Evolutionary conservation across 306 rosid species (phyloP), one percentile per base, ranked within the genome.

Genomic region (Dryas octopetala): DNA sequence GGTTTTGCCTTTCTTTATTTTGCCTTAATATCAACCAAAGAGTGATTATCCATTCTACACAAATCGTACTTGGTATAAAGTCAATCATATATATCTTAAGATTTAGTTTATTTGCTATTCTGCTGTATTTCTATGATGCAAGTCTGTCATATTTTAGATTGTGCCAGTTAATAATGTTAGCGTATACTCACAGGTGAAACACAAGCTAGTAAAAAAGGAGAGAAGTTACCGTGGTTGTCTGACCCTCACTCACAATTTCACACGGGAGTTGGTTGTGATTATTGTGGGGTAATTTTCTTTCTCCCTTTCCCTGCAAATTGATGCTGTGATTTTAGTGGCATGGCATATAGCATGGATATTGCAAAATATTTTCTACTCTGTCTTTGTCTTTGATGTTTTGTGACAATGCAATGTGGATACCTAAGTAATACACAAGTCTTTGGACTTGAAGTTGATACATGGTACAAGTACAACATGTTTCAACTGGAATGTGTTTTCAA

Each of bases 231-330:
- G 41, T 58, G 53, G 66, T 82, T 73, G 83, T 44, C 79, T 43
- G 87, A 76, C 72, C 84, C 74, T 76, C 70, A 16, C 41, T 78
- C 73, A 62, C 80, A 72, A 40, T 86, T 82, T 82, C 98, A 93
- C 76, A 0, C 14, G 23, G 70, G 32, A 60, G 78, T 62, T 83
- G 97, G 98, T 40, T 91, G 98, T 66, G 98, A 94, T 81, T 87
- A 71, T 82, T 94, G 98, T 15, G 97, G 98, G 97, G 97, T 94
- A 88, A 83, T 59, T 70, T 46, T 74, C 76, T 77, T 74, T 70
- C 54, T 32, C 38, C 40, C 74, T 72, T 79, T 76, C 68, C 43
- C 75, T 64, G 26, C 17, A 43, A 52, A 6, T 57, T 77, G 28
- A 17, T 68, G 41, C 19, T 50, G 50, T 59, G 73, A 68, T 66